phyloP scores from a whole-genome alignment of 352 stramenopile species.

The Phytophthora niederhauseri region DNA sequence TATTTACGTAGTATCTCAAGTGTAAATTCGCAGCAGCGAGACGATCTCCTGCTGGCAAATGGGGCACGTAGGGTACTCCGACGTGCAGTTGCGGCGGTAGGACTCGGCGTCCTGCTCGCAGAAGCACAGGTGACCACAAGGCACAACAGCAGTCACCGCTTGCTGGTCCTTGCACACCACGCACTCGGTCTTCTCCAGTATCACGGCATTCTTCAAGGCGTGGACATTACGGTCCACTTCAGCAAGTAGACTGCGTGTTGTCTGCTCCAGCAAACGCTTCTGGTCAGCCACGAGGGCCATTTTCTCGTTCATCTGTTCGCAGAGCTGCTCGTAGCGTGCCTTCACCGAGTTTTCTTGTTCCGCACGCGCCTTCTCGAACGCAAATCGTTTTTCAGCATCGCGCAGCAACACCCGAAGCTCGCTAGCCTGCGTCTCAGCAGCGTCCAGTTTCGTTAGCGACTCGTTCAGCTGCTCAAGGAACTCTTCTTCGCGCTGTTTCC shows the following conservation, averaged over 20 bases:
- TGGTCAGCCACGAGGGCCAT: slow-evolving; percentile 70
- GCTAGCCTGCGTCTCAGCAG: slow-evolving; percentile 49
- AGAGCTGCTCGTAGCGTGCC: slow-evolving; percentile 71
- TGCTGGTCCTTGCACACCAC: slow-evolving; percentile 81
- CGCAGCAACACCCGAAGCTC: slow-evolving; percentile 51
- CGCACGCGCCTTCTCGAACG: slow-evolving; percentile 68
- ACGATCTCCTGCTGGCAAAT: slow-evolving; percentile 86
- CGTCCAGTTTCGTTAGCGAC: slow-evolving; percentile 55
- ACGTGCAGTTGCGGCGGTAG: slow-evolving; percentile 58
- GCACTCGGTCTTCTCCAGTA: slow-evolving; percentile 74
- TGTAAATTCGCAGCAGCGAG: slow-evolving; percentile 84
- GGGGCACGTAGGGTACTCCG: slow-evolving; percentile 62
- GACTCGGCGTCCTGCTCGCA: slow-evolving; percentile 81
- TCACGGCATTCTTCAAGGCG: slow-evolving; percentile 62
- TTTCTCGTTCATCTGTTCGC: slow-evolving; percentile 75
- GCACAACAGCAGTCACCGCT: slow-evolving; percentile 76
- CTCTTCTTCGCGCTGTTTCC: slow-evolving; percentile 77
- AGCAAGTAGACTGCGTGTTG: slow-evolving; percentile 67
- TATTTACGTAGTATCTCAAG: slow-evolving; percentile 30
- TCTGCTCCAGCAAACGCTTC: slow-evolving; percentile 82
- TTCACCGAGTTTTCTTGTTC: slow-evolving; percentile 87
- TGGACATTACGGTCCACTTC: slow-evolving; percentile 81
- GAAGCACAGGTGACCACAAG: slow-evolving; percentile 86
- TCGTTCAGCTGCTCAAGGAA: slow-evolving; percentile 76
- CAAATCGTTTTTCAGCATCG: slow-evolving; percentile 74